These are phyloP conservation scores for Colletotrichum eremochloae DNA, from an alignment of 2,329 filamentous ascomycete species.

Conservation along the genomic window DNA sequence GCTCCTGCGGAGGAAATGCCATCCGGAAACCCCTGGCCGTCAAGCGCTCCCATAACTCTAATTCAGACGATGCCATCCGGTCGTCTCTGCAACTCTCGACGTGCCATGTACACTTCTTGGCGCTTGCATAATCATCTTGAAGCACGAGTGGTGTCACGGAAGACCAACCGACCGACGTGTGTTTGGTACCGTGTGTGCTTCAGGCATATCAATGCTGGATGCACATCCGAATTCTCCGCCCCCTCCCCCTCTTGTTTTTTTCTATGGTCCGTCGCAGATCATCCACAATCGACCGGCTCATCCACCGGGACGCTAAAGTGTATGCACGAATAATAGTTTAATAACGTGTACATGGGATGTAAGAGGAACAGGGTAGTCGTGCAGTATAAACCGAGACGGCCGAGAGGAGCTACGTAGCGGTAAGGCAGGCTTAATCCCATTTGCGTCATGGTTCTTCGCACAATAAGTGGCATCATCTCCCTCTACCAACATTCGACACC, in stretches of 20 bases:
- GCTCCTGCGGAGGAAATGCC: conserved; percentile 38
- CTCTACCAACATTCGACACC: neutral
- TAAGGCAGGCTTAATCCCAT: conserved; percentile 4
- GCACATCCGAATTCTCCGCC: conserved; percentile 23
- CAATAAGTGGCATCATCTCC: neutral
- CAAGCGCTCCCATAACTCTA: conserved; percentile 22
- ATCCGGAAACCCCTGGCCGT: conserved; percentile 32
- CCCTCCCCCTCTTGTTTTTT: neutral
- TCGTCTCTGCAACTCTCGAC: conserved; percentile 30
- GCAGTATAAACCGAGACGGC: neutral
- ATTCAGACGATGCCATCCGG: conserved; percentile 8
- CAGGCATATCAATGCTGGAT: conserved; percentile 34
- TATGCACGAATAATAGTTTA: neutral
- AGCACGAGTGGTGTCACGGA: conserved; percentile 43
- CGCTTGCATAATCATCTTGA: conserved; percentile 42
- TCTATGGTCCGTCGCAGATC: conserved; percentile 30
- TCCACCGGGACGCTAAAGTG: neutral
- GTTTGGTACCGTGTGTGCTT: conserved; percentile 32
- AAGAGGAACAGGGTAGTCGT: neutral
- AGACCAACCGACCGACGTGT: conserved; percentile 32
- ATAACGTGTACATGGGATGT: too few species aligned
- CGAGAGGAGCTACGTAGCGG: neutral
- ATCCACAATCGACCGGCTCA: conserved; percentile 18
- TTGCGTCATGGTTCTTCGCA: conserved; percentile 23
- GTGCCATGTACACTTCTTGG: conserved; percentile 42